A percentile compares a stretch with the other conserved stretches of the same genome.
Evolutionary conservation across 768 basidiomycete species (phyloP).

Genomic region (Mycena venus): DNA sequence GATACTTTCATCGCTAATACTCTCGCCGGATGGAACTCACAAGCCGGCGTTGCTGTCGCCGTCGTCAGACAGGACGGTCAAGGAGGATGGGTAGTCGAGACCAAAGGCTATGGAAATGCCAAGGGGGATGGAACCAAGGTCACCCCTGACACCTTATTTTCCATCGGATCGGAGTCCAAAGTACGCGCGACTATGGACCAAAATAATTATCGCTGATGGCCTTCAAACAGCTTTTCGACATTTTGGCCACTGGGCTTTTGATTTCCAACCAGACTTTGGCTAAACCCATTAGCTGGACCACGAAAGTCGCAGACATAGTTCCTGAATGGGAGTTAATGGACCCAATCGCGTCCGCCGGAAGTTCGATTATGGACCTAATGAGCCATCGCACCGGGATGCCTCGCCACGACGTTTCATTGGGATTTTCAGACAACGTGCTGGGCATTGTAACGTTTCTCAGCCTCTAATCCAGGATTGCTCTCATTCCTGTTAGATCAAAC

Average conservation of each 20-base stretch:
- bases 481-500: slow-evolving; percentile 10
- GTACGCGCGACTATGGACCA: not conserved
- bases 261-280: slow-evolving; percentile 41
- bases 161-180: slow-evolving; percentile 42
- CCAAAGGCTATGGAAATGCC: slow-evolving; percentile 37
- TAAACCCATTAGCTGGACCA: slow-evolving; percentile 38
- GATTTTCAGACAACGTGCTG: slow-evolving; percentile 20
- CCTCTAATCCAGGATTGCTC: not conserved
- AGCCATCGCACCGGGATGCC: slow-evolving; percentile 45
- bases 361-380: slow-evolving; percentile 41
- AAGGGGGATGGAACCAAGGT: slow-evolving; percentile 34
- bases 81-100: slow-evolving; percentile 36
- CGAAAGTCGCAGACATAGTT: slow-evolving; percentile 40
- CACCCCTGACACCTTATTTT: slow-evolving; percentile 33
- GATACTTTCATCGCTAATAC: slow-evolving; percentile 28
- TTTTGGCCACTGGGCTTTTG: slow-evolving; percentile 40
- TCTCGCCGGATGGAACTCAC: slow-evolving; percentile 35
- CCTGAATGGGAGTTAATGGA: slow-evolving; percentile 43
- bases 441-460: slow-evolving; percentile 9
- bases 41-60: slow-evolving; percentile 34
- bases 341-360: slow-evolving; percentile 34
- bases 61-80: slow-evolving; percentile 32
- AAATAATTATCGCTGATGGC: not conserved
- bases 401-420: slow-evolving; percentile 35
- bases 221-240: slow-evolving; percentile 39